These are phyloP conservation scores for Ceratopteris richardii DNA, from an alignment of 75 land plant genomes.

Conservation along the genomic window DNA sequence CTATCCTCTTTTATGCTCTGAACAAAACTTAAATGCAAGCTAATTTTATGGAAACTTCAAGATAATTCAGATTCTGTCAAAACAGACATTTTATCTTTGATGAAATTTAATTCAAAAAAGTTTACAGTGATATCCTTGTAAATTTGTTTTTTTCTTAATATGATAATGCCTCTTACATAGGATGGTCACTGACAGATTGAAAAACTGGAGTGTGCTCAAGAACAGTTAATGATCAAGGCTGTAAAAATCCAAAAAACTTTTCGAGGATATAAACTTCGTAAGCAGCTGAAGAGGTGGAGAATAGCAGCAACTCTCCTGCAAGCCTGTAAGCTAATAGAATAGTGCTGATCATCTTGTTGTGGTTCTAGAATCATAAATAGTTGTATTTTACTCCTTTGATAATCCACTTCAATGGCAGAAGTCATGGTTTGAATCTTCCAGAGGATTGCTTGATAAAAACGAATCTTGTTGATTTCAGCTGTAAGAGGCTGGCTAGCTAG, in stretches of 20 bases:
- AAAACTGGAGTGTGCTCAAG: conserved; percentile 72
- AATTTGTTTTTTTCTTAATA: too few species aligned
- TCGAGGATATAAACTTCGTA: conserved; percentile 62
- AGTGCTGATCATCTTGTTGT: background rate
- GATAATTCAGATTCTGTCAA: too few species aligned
- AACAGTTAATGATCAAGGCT: conserved; percentile 65
- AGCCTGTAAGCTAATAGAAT: background rate
- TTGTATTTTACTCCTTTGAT: background rate
- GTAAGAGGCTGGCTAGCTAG: conserved; percentile 72
- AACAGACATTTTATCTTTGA: too few species aligned
- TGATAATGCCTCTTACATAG: too few species aligned
- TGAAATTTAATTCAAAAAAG: too few species aligned
- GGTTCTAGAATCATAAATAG: background rate
- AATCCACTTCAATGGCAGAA: too few species aligned
- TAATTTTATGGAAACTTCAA: too few species aligned
- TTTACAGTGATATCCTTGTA: too few species aligned
- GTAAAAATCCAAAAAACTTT: conserved; percentile 69
- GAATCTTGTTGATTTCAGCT: conserved; percentile 31
- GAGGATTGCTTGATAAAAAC: too few species aligned
- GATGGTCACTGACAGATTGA: conserved; percentile 41
- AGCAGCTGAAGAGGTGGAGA: conserved; percentile 35
- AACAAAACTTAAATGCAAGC: too few species aligned
- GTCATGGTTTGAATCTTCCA: too few species aligned
- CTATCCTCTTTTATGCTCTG: background rate
- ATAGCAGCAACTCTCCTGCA: conserved; percentile 2